Base-by-base conservation (phyloP, 164 flowering plant genomes). In the Cinnamomum chago region DNA sequence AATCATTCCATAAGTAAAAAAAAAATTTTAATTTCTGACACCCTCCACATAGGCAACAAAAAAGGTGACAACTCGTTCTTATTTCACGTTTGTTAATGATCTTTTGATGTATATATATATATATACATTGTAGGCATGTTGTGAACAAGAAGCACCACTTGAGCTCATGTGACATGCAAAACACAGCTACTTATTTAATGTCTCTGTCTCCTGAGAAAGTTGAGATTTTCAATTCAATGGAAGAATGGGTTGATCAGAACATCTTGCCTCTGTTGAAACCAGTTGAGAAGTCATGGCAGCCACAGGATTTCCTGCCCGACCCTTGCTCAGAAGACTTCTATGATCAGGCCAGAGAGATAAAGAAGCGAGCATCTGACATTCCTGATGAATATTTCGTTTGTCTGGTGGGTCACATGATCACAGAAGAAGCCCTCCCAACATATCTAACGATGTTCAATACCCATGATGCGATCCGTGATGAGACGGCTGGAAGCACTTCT, bases 391-490 rank as follows among this genome's bases (percentile, higher is more conserved):
- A 68, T 52, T 75, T 22, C 14, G 72, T 75, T 15, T 75, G 77
- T 28, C 60, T 75, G 71, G 72, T 75, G 15, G 77, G 77, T 3
- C 72, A 75, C 50, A 75, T 75, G 77, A 67, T 75, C 62, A 87
- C 90, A 0, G 88, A 87, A 72, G 90, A 87, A 80, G 90, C 90
- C 60, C 85, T 87, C 35, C 90, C 90, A 1, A 84, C 90, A 24
- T 87, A 87, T 70, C 88, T 86, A 70, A 86, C 90, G n/a, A 83
- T 82, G 84, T 76, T 87, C 20, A 86, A 87, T 65, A 83, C 85
- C 13, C 73, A 78, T 2, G 87, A 87, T 74, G 90, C 87, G 2
- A 80, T 84, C 64, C 77, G 85, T 25, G 90, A 86, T 73, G 87
- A 84, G 71, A 85, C 87, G 1, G 87, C 88, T 62, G 86, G 84